Conservation (phyloP, 164 flowering plant species). For the Pachysandra terminalis region DNA sequence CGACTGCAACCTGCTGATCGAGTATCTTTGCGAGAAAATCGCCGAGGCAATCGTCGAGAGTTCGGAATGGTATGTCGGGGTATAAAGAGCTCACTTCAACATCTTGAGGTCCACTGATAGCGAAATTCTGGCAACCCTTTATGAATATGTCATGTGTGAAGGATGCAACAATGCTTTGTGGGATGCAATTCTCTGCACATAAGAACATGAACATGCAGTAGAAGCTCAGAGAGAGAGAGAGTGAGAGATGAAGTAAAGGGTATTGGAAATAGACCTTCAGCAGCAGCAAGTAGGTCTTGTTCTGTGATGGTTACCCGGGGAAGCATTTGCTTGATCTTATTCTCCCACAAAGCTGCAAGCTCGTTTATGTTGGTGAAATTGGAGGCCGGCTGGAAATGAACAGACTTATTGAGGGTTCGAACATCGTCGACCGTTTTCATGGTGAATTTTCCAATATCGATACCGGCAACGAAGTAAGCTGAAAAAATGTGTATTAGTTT, state of each 20-base stretch:
- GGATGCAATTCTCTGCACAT: conserved; percentile 51
- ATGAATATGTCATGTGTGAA: conserved; percentile 62
- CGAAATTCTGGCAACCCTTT: conserved; percentile 46
- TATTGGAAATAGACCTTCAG: conserved; percentile 34
- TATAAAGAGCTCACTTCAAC: conserved; percentile 33
- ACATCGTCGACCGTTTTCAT: conserved; percentile 39
- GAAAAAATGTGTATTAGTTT: conserved; percentile 11
- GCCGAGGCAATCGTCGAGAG: conserved; percentile 39
- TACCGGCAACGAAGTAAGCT: conserved; percentile 74
- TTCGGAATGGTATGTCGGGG: conserved; percentile 30
- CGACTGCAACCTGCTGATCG: not conserved
- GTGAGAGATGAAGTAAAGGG: not conserved
- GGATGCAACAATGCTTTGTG: conserved; percentile 55
- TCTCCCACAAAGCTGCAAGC: conserved; percentile 61
- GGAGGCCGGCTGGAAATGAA: conserved; percentile 55
- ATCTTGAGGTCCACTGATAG: conserved; percentile 28
- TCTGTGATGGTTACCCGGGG: conserved; percentile 52
- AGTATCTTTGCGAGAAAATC: conserved; percentile 22
- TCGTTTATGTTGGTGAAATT: conserved; percentile 54
- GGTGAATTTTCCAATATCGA: conserved; percentile 70
- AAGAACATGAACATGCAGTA: not conserved
- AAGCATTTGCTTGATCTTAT: conserved; percentile 41
- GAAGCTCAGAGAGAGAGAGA: not conserved
- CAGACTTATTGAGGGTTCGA: conserved; percentile 43
- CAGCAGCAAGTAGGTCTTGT: conserved; percentile 36